Evolutionary conservation across 352 stramenopile species (phyloP), one percentile per base, ranked within the genome.

Genomic region (Phytopythium oedochilum): DNA sequence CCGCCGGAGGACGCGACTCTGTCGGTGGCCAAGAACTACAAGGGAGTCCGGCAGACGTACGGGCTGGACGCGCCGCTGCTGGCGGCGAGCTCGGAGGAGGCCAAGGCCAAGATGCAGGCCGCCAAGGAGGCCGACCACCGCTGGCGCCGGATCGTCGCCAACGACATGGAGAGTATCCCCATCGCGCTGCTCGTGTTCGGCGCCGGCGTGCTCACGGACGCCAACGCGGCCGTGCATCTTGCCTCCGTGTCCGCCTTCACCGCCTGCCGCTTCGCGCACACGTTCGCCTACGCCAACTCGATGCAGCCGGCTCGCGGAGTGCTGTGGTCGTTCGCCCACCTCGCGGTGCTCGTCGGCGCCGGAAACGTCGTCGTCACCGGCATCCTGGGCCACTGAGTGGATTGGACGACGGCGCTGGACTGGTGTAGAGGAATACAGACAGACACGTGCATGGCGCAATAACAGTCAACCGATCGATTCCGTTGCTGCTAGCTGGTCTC

Each of bases 161-260:
- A 84, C 58, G 73, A 84, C 52, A 49, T 78, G 14, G 73, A 84
- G 60, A 75, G 60, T 26, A 78, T 84, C 45, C 73, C 73, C 17
- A 61, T 84, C 29, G 65, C 54, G 32, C 56, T 84, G 12, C 11
- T 79, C 9, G 66, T 78, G 15, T 81, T 78, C 29, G 59, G 40
- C 45, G 57, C 32, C 31, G 70, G 70, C 32, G 48, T 75, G 14
- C 46, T 78, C 39, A 48, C 63, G 28, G 55, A 67, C 25, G 58
- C 50, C 22, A 62, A 61, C 45, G 53, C 53, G 26, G 44, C 32
- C 25, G 54, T 64, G 54, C 58, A 70, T 9, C 57, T 54, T 15
- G 54, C 20, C n/a, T 48, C 64, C 20, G 65, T 80, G 42, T 45
- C 56, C 6, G 39, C 56, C 5, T 83, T 71, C 63, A 83, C 73